These are phyloP conservation scores for Fusarium solani-melongenae DNA, from an alignment of 2,329 filamentous ascomycete genomes.

Conservation along the genomic window DNA sequence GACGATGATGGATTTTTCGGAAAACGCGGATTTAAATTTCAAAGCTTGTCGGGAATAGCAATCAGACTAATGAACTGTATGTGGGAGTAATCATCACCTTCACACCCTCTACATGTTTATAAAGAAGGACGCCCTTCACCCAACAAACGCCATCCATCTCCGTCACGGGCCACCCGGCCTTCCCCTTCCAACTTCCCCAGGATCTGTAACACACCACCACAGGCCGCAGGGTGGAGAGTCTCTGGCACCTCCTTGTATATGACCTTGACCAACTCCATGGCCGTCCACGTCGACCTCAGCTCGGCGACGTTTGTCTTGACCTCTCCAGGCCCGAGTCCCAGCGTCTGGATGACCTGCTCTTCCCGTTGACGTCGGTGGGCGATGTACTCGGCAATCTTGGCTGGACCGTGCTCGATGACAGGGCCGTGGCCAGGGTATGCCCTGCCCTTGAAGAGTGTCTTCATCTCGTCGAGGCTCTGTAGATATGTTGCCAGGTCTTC, in stretches of 20 bases:
- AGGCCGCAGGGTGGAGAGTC: slow-evolving; percentile 79
- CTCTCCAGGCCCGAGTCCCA: slow-evolving; percentile 55
- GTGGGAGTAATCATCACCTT: not conserved
- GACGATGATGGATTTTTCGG: not conserved
- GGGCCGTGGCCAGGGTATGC: slow-evolving; percentile 92
- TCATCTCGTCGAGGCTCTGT: slow-evolving; percentile 76
- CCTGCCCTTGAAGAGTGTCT: slow-evolving; percentile 69
- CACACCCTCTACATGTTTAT: slow-evolving; percentile 8
- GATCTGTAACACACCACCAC: slow-evolving; percentile 81
- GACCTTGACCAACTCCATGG: slow-evolving; percentile 85
- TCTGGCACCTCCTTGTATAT: slow-evolving; percentile 86
- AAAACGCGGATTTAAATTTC: not conserved
- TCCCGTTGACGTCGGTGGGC: slow-evolving; percentile 83
- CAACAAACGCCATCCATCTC: slow-evolving; percentile 45
- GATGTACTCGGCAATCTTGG: slow-evolving; percentile 85
- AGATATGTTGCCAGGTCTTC: slow-evolving; percentile 80
- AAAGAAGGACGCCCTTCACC: slow-evolving; percentile 37
- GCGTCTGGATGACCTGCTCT: slow-evolving; percentile 75
- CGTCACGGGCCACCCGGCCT: slow-evolving; percentile 66
- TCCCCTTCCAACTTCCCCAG: slow-evolving; percentile 82
- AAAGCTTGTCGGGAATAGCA: not conserved
- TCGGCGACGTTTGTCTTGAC: slow-evolving; percentile 39
- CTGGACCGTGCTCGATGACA: slow-evolving; percentile 77
- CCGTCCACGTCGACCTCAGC: slow-evolving; percentile 64
- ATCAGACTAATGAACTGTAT: not conserved